Evolutionary conservation across 176 grass and related monocot species (phyloP).

Genomic region (Phyllostachys edulis): DNA sequence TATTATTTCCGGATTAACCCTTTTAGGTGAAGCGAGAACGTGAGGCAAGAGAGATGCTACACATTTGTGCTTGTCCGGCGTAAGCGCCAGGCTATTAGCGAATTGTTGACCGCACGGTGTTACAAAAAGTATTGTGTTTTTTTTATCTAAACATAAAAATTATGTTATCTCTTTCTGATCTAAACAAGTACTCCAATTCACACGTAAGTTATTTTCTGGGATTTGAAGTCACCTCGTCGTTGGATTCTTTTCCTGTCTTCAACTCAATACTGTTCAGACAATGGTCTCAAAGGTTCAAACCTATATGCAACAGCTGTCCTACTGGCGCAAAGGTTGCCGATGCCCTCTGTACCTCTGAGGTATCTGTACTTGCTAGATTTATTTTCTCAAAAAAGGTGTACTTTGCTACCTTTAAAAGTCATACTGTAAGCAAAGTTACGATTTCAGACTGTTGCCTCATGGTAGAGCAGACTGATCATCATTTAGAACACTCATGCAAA

Average conservation of each 20-base stretch:
- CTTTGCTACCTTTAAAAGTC: slow-evolving; percentile 1
- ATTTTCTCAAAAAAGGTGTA: slow-evolving; percentile 8
- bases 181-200: neutral
- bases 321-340: neutral
- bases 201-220: neutral
- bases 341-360: neutral
- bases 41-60: too few relatives aligned
- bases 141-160: neutral
- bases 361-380: slow-evolving; percentile 7
- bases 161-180: neutral
- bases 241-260: neutral
- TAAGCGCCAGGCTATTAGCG: too few relatives aligned
- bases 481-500: neutral
- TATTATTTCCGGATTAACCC: too few relatives aligned
- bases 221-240: neutral
- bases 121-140: neutral
- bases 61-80: fast-evolving
- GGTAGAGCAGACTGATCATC: neutral
- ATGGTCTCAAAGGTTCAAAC: neutral
- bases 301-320: neutral
- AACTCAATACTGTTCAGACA: neutral
- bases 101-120: too few relatives aligned
- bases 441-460: neutral
- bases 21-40: too few relatives aligned
- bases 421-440: neutral